phyloP scores from a whole-genome alignment of 2,329 filamentous ascomycete genomes.

The Pseudopithomyces maydicus region DNA sequence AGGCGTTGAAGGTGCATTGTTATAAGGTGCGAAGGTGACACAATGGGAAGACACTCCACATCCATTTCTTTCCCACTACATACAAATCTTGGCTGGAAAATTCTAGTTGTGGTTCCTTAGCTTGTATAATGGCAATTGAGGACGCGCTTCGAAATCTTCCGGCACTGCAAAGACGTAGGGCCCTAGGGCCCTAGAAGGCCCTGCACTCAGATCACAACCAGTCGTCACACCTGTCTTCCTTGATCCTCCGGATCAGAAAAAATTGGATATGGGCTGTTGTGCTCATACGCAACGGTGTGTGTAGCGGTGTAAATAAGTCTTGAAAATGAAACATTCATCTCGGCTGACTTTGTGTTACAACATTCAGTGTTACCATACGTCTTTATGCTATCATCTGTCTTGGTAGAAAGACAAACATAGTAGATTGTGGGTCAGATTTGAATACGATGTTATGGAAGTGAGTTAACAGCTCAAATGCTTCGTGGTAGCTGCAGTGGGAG shows the following conservation, averaged over 20 bases:
- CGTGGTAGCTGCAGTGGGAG: not conserved
- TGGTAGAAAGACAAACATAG: constrained; percentile 7
- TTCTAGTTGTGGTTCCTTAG: not conserved
- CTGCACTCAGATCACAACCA: constrained; percentile 10
- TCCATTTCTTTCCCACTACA: not conserved
- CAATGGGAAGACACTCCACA: not conserved
- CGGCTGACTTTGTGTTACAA: too few species aligned
- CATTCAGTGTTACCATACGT: not conserved
- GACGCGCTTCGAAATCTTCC: constrained; percentile 1
- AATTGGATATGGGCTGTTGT: constrained; percentile 4
- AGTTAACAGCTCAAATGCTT: not conserved
- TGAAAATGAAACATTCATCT: too few species aligned
- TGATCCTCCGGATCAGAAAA: constrained; percentile 11
- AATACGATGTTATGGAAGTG: not conserved
- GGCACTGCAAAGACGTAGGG: not conserved
- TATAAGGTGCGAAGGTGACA: not conserved
- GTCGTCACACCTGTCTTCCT: constrained; percentile 12
- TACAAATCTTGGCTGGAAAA: not conserved
- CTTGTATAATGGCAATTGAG: not conserved
- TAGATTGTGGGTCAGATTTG: constrained; percentile 14
- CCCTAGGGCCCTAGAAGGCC: constrained; percentile 12
- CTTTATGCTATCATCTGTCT: constrained; percentile 7
- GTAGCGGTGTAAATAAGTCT: not conserved
- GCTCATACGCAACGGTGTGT: not conserved
- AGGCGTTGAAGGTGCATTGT: not conserved